Evolutionary conservation across 441 rosid species (phyloP), one percentile per base, ranked within the genome.

Genomic region (Populus hybrid): DNA sequence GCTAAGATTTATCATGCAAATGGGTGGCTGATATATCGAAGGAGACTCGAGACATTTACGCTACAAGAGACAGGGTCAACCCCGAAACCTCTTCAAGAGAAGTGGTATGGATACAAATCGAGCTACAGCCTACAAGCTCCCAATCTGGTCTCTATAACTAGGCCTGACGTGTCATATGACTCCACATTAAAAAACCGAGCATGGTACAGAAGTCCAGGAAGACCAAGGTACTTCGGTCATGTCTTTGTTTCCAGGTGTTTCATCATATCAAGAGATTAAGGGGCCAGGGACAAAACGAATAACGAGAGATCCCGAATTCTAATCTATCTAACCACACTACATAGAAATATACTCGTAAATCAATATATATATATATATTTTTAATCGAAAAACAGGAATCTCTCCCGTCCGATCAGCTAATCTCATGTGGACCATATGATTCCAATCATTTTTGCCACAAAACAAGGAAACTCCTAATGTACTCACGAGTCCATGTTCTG

Each of bases 1-100:
- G 95, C 93, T n/a, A 89, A 90, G n/a, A 18, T 90, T 77, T 92
- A 90, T 83, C 93, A 85, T 77, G 80, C 86, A 42, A 90, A 87
- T 77, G 91, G 90, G 40, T 90, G 92, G 82, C 88, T 91, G 89
- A 10, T 10, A 85, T 91, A 8, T 91, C 92, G 3, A 90, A 89
- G 86, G 95, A 91, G 72, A 91, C 93, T 0, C 91, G 93, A 24
- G 92, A 90, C 77, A 89, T 91, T 77, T 91, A 90, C 85, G 89
- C 95, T 1, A 90, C 95, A 24, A 38, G 46, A 38, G 46, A 38
- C 3, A 38, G 12, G 46, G 46, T 38, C 46, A 38, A 6, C 2
- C 46, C 46, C 46, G 46, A 38, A 38, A 10, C 46, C 46, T 38
- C 46, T 38, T 38, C 46, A 10, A 38, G 46, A 38, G 46, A 38